Conservation (phyloP, 2,329 filamentous ascomycete genomes). For the Macroventuria anomochaeta region DNA sequence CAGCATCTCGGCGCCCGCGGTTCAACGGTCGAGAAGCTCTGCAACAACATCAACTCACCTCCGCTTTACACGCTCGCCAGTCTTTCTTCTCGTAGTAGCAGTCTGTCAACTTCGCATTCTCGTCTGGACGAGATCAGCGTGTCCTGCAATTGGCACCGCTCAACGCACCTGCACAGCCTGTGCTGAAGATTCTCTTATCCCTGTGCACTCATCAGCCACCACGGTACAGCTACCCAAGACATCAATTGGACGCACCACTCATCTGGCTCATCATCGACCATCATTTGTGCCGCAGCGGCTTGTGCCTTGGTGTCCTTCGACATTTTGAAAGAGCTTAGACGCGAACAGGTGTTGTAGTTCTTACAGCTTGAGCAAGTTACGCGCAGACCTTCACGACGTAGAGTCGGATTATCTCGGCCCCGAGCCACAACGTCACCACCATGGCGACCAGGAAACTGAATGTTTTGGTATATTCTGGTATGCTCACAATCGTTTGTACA, state of each 20-base stretch:
- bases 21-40: constrained; percentile 10
- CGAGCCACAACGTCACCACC: constrained; percentile 33
- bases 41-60: constrained; percentile 66
- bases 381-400: constrained; percentile 27
- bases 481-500: constrained; percentile 14
- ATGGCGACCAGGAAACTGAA: constrained; percentile 80
- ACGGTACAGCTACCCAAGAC: constrained; percentile 16
- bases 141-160: not conserved
- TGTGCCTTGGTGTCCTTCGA: constrained; percentile 61
- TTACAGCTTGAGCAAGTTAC: constrained; percentile 10
- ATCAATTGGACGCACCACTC: constrained; percentile 74
- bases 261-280: constrained; percentile 87
- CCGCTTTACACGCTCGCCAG: constrained; percentile 85
- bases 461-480: constrained; percentile 91
- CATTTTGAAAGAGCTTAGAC: constrained; percentile 51
- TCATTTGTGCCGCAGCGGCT: constrained; percentile 46
- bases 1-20: constrained; percentile 34
- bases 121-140: constrained; percentile 61
- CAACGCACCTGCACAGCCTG: constrained; percentile 79
- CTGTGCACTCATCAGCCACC: constrained; percentile 55
- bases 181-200: constrained; percentile 98
- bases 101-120: constrained; percentile 89
- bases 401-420: constrained; percentile 38
- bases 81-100: constrained; percentile 97
- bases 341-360: constrained; percentile 6